These are phyloP conservation scores for Xylariaceae sp. DNA, from an alignment of 2,329 filamentous ascomycete species.

Conservation along the genomic window DNA sequence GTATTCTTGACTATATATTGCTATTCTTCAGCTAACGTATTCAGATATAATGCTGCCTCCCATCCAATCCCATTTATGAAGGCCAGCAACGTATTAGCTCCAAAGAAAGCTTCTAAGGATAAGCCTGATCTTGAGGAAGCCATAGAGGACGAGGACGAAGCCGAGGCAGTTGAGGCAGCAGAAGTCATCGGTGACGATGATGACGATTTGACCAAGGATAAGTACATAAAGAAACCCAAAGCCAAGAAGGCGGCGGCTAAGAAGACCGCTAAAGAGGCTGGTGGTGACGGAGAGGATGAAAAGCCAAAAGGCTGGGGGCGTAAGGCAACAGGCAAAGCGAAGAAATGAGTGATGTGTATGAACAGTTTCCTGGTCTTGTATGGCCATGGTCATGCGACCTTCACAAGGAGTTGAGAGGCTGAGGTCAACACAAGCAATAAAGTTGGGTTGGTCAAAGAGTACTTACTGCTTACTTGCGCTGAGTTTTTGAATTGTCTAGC, in stretches of 20 bases:
- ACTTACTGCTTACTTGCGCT: no score
- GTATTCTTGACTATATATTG: constrained; percentile 31
- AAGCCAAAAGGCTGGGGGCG: constrained; percentile 41
- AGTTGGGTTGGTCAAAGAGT: no score
- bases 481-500: no score
- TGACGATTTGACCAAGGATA: constrained; percentile 80
- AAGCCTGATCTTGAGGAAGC: constrained; percentile 94
- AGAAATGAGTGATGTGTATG: constrained; percentile 20
- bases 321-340: constrained; percentile 24
- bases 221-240: constrained; percentile 92
- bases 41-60: constrained; percentile 76
- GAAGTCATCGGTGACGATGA: constrained; percentile 70
- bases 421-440: no score
- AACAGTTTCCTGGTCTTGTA: neutral
- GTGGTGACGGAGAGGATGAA: constrained; percentile 42
- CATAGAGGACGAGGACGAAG: constrained; percentile 84
- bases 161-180: constrained; percentile 52
- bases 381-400: no score
- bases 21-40: constrained; percentile 11
- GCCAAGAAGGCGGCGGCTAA: constrained; percentile 51
- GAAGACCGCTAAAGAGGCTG: constrained; percentile 40
- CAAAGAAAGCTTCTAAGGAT: constrained; percentile 68
- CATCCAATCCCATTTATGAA: constrained; percentile 98
- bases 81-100: constrained; percentile 68
- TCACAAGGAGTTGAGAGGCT: no score